Evolutionary conservation across 345 rosid genomes (phyloP), one percentile per base, ranked within the genome.

Genomic region (Populus simonii): DNA sequence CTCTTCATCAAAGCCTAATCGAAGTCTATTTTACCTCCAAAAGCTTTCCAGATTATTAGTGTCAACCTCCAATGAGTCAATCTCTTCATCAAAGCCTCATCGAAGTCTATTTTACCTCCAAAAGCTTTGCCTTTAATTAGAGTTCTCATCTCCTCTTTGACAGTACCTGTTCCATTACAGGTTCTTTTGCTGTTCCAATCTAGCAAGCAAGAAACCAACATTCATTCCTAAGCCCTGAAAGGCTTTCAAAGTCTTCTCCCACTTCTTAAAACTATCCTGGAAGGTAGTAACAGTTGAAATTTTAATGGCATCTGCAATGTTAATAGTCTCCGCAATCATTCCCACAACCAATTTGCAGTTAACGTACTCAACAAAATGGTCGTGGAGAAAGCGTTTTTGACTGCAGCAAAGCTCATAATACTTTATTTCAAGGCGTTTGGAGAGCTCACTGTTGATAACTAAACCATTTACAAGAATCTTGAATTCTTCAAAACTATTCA

Each of bases 391-490:
- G 17, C 81, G 49, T 5, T 76, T 84, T 72, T 81, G 86, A 33
- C 82, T 80, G 59, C 83, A 27, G 72, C 91, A 88, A 74, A 86
- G 86, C 22, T 86, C 83, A 36, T 78, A 83, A 70, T 88, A 86
- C 79, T 86, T 88, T 62, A 36, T 45, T 23, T 49, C 76, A n/a
- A 81, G 65, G 82, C 83, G 65, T 72, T 81, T 78, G 41, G 83
- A 55, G 66, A 88, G 74, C 72, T 78, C 78, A 1, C 77, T 59
- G 76, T 79, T 80, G 22, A 86, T 80, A 36, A 83, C 72, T 61
- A 83, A 74, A 43, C 87, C 89, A 55, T 86, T 79, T 0, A 71
- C 81, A 9, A 80, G 35, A 51, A 88, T 67, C 33, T 68, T 73
- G 66, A 88, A 85, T 61, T 86, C 78, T 10, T 86, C 75, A 5